Evolutionary conservation across 2,329 filamentous ascomycete genomes (phyloP).

Genomic region (Dactylella cylindrospora): DNA sequence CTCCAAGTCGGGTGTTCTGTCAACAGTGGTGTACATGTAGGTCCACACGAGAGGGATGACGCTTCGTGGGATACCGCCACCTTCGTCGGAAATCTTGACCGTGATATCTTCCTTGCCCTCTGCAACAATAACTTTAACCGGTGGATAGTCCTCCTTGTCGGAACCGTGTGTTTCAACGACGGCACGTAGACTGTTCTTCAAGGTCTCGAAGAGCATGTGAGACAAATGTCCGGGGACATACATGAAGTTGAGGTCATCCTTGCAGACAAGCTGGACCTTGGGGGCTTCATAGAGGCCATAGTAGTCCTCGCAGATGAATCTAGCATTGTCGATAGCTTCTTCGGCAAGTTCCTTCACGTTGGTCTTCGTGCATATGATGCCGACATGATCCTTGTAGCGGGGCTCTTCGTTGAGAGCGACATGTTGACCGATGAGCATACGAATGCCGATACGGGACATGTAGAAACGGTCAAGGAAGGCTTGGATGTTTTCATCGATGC

Average conservation of each 20-base stretch:
- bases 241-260: constrained; percentile 95
- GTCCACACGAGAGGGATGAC: constrained; percentile 98
- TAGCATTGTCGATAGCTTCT: constrained; percentile 96
- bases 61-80: constrained; percentile 88
- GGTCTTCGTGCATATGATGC: constrained; percentile 98
- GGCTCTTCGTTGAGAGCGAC: constrained; percentile 93
- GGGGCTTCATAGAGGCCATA: constrained; percentile 96
- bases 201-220: constrained; percentile 98
- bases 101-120: constrained; percentile 99
- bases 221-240: constrained; percentile 98
- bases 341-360: constrained; percentile 93
- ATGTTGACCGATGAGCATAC: constrained; percentile 98
- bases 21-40: constrained; percentile 99
- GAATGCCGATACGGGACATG: constrained; percentile 98
- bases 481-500: constrained; percentile 96
- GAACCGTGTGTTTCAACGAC: constrained; percentile 94
- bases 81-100: constrained; percentile 96
- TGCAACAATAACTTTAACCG: constrained; percentile 95
- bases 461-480: constrained; percentile 98
- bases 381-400: constrained; percentile 89
- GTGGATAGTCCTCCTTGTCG: constrained; percentile 92
- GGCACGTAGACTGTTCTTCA: constrained; percentile 96
- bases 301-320: constrained; percentile 99
- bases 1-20: constrained; percentile 89
- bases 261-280: constrained; percentile 94